Conservation (phyloP, 495 filamentous ascomycete genomes). For the Trichoderma reesei region DNA sequence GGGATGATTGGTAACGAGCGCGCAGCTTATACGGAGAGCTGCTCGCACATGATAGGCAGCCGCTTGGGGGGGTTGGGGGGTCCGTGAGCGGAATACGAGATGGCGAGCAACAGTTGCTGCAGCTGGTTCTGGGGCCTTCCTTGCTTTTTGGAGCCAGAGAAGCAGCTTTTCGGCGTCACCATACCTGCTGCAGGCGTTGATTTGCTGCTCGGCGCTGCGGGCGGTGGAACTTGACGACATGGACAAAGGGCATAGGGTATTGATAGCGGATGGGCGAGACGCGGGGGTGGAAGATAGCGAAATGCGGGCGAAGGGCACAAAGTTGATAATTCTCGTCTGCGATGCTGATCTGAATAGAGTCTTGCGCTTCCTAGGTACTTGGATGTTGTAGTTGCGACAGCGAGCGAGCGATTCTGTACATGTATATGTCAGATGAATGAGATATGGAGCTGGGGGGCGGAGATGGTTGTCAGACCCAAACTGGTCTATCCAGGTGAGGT, state of each 20-base stretch:
- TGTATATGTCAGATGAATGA: too few species aligned
- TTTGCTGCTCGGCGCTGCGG: not conserved
- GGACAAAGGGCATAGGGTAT: not conserved
- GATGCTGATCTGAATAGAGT: too few species aligned
- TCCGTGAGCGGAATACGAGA: slow-evolving; percentile 5
- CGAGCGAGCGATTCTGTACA: too few species aligned
- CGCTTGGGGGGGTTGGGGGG: not conserved
- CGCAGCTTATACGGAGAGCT: too few species aligned
- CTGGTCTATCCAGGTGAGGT: too few species aligned
- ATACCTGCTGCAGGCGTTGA: not conserved
- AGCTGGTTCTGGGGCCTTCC: not conserved
- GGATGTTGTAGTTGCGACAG: too few species aligned
- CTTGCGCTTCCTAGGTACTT: too few species aligned
- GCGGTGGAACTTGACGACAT: not conserved
- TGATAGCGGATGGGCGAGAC: not conserved
- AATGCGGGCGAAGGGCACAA: not conserved
- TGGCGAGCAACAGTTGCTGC: slow-evolving; percentile 1
- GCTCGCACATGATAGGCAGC: not conserved
- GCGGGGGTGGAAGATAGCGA: too few species aligned
- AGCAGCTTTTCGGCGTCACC: slow-evolving; percentile 2
- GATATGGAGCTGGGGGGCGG: too few species aligned
- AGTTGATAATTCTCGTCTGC: too few species aligned
- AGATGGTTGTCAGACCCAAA: too few species aligned
- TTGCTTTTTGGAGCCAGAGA: not conserved
- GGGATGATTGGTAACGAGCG: not conserved